Evolutionary conservation across 345 rosid species (phyloP), one percentile per base, ranked within the genome.

Genomic region (Durio zibethinus): DNA sequence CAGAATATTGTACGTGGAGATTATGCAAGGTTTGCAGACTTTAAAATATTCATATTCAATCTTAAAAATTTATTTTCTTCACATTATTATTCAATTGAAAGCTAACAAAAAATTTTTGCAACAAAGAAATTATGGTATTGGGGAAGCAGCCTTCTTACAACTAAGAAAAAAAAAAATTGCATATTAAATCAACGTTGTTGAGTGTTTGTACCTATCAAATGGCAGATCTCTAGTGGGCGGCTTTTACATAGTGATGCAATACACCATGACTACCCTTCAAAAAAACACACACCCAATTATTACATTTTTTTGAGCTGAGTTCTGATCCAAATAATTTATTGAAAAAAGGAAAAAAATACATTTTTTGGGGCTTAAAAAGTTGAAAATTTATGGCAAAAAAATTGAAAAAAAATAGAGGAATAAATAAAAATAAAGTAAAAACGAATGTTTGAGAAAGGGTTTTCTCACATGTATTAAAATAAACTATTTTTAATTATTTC

Each of bases 161-260:
- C 64, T 27, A 10, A 45, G 11, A 72, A 8, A 42, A 61, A 5
- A 12, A 23, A 4, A 50, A n/a, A 63, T 1, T 1, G 21, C 1
- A 16, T 31, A 36, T 4, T 7, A 54, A 54, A n/a, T 56, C 14
- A 56, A 23, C 8, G 23, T 10, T 50, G 8, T n/a, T 7, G 11
- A 53, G n/a, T n/a, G n/a, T n/a, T n/a, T n/a, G n/a, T 72, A 60
- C 79, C 82, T 18, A 71, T 72, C 72, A 52, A 42, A 57, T 11
- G 10, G 47, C 47, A 7, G 6, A 8, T 50, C 72, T 76, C 33
- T 48, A 52, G 57, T 62, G 69, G 84, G 77, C 72, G 67, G 68
- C 80, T 84, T 64, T 62, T 62, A 47, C 63, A 14, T 21, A 50
- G 57, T 64, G 69, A 73, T 81, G 78, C 84, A 78, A 68, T 76